phyloP scores from a whole-genome alignment of 495 filamentous ascomycete genomes.

The Aspergillus bertholletiae region DNA sequence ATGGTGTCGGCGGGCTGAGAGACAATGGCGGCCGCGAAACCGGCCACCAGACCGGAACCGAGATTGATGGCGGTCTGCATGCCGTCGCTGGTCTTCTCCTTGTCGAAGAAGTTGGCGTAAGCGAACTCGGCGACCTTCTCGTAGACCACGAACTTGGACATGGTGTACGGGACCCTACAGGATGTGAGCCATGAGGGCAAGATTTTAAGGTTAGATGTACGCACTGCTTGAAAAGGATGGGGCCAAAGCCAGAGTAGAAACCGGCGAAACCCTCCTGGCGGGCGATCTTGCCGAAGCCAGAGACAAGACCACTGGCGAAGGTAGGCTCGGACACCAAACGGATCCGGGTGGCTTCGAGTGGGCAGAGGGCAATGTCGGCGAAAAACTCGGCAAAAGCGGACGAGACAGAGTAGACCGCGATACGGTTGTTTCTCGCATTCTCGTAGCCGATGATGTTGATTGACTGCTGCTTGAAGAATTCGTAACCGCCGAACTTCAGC shows the following conservation, averaged over 20 bases:
- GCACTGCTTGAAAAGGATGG: conserved; percentile 94
- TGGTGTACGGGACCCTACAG: conserved; percentile 92
- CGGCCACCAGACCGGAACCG: conserved; percentile 90
- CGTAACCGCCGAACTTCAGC: conserved; percentile 94
- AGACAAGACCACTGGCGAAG: conserved; percentile 76
- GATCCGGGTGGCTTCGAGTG: conserved; percentile 90
- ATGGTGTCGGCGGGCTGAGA: conserved; percentile 99
- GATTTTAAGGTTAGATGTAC: too few relatives aligned
- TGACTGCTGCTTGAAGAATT: conserved; percentile 91
- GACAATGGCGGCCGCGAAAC: conserved; percentile 94
- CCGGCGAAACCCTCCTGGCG: conserved; percentile 79
- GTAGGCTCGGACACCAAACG: conserved; percentile 89
- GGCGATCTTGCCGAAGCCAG: conserved; percentile 81
- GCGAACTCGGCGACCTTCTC: conserved; percentile 88
- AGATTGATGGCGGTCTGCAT: conserved; percentile 88
- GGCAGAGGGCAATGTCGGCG: conserved; percentile 90
- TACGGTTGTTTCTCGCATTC: conserved; percentile 79
- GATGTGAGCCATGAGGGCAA: too few relatives aligned
- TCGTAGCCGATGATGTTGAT: conserved; percentile 81
- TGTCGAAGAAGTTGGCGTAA: conserved; percentile 71
- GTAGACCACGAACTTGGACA: conserved; percentile 99
- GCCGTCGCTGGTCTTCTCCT: conserved; percentile 65
- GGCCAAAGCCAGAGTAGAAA: conserved; percentile 93
- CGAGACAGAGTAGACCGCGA: conserved; percentile 83
- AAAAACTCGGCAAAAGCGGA: conserved; percentile 86